phyloP scores from a whole-genome alignment of 148 eudicot species.

The Rhododendron molle region DNA sequence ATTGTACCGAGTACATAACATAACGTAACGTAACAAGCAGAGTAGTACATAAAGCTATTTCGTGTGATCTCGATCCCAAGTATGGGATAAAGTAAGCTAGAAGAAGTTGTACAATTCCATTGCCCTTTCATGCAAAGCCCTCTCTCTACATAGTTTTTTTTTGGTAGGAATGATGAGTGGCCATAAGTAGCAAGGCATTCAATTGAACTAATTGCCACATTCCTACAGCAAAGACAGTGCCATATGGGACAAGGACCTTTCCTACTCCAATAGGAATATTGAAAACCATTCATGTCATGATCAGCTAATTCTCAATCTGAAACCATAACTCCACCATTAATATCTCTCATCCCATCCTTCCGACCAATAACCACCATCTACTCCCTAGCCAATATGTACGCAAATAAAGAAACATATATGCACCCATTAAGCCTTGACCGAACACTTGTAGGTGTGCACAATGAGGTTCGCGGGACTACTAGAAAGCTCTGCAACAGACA shows the following conservation, averaged over 20 bases:
- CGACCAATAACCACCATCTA: not conserved
- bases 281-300: not conserved
- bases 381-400: not conserved
- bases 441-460: not conserved
- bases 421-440: not conserved
- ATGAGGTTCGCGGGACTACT: not conserved
- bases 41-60: constrained; percentile 8
- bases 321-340: not conserved
- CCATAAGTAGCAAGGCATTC: constrained; percentile 19
- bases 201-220: not conserved
- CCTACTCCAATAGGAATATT: not conserved
- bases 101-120: constrained; percentile 3
- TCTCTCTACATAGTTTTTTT: not conserved
- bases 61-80: constrained; percentile 4
- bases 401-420: not conserved
- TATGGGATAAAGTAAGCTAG: constrained; percentile 21
- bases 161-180: constrained; percentile 7
- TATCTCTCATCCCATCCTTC: constrained; percentile 5
- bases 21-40: not conserved
- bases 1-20: not conserved
- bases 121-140: constrained; percentile 4
- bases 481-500: not conserved
- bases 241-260: constrained; percentile 14
- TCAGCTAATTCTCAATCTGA: not conserved
- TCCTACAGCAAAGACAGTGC: constrained; percentile 12